These are phyloP conservation scores for Omphalotus guepiniiformis DNA, from an alignment of 768 basidiomycete genomes.

Conservation along the genomic window DNA sequence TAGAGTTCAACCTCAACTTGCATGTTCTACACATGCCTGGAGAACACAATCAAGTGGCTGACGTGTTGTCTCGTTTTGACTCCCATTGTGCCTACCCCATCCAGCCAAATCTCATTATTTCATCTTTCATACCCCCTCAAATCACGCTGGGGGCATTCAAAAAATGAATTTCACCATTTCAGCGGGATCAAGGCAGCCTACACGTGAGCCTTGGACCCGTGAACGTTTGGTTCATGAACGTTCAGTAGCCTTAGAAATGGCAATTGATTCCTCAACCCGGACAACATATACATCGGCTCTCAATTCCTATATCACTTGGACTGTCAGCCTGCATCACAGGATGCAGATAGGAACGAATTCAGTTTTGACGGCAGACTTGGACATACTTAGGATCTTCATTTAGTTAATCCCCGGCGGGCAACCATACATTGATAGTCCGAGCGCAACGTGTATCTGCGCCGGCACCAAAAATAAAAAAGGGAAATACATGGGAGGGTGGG, in stretches of 20 bases:
- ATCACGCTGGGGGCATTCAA: slow-evolving; percentile 18
- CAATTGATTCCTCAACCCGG: slow-evolving; percentile 22
- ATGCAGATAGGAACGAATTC: no score
- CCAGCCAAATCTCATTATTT: background rate
- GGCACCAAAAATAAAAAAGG: no score
- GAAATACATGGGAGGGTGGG: no score
- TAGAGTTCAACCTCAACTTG: slow-evolving; percentile 10
- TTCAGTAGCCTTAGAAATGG: slow-evolving; percentile 26
- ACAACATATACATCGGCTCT: slow-evolving; percentile 27
- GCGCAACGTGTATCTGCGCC: no score
- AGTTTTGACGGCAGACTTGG: no score
- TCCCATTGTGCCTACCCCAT: background rate
- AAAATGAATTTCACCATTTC: slow-evolving; percentile 13
- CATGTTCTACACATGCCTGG: slow-evolving; percentile 22
- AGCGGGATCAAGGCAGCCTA: slow-evolving; percentile 21
- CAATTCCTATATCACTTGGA: slow-evolving; percentile 34
- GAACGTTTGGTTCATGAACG: slow-evolving; percentile 25
- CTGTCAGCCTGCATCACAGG: no score
- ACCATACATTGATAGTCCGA: no score
- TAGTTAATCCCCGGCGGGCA: no score
- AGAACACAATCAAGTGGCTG: slow-evolving; percentile 17
- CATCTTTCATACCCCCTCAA: slow-evolving; percentile 6
- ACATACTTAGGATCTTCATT: no score
- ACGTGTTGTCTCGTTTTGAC: slow-evolving; percentile 16
- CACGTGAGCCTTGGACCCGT: slow-evolving; percentile 23